Base-by-base conservation (phyloP, 1,284 basidiomycete species). In the Neolentinus lepideus region DNA sequence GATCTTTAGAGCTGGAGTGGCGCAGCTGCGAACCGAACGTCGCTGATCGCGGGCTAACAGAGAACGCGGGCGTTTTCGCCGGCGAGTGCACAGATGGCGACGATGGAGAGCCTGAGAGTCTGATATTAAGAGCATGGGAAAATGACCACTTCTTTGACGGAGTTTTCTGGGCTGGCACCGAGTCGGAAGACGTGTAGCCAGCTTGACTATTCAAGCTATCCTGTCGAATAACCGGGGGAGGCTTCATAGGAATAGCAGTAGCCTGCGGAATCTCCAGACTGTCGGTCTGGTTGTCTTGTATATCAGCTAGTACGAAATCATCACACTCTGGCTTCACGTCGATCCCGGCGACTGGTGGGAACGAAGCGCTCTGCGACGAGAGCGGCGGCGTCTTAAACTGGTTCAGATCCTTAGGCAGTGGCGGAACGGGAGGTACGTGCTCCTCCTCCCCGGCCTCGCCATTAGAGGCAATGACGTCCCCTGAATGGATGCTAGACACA, bases 61-160 rank as follows among this genome's bases (percentile, higher is more conserved):
- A 77, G 58, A 83, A 78, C 14, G 71, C 69, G 25, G 80, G 72
- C 55, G 76, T 71, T 69, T 80, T 74, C 46, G 63, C 60, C 35
- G 62, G 65, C 2, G 69, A 65, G 2, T 69, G 75, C 66, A 73
- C 71, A 3, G 81, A 79, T 26, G 81, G 74, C n/a, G 75, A 74
- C n/a, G 84, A 83, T 46, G 86, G 80, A 25, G 84, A 84, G 58
- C 78, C 78, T 21, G 84, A 79, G 52, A 92, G 71, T 67, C 85
- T 91, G 62, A 93, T 80, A 62, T 89, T 94, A n/a, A 97, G 75
- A 4, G 91, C 91, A 57, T 83, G 90, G 4, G 92, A 92, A 71
- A 98, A 92, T 64, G 93, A 96, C 94, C 94, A 98, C 72, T 97
- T 98, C 77, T 95, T 96, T 43, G 85, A 91, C 50, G 89, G 88